A percentile compares a stretch with the other conserved stretches of the same genome.
Evolutionary conservation across 2,329 filamentous ascomycete genomes (phyloP).

Genomic region (Grosmannia serpens): DNA sequence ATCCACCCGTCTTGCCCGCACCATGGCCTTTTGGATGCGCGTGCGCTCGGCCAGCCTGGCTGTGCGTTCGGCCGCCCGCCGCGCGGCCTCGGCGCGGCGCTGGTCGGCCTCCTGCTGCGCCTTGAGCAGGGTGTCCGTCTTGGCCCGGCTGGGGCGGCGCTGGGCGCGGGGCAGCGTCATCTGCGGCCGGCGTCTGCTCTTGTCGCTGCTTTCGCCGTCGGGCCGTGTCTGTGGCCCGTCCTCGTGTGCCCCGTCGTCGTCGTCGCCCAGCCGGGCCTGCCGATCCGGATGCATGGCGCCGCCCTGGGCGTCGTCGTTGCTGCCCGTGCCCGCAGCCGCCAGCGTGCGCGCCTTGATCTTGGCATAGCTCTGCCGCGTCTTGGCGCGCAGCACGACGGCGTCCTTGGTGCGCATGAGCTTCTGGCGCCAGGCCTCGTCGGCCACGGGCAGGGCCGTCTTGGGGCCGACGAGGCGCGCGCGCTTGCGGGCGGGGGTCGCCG

Average conservation of each 20-base stretch:
- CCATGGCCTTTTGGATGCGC: constrained; percentile 42
- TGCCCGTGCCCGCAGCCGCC: background rate
- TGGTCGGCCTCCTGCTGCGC: constrained; percentile 48
- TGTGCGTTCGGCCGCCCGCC: constrained; percentile 52
- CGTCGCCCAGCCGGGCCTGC: constrained; percentile 26
- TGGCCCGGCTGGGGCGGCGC: constrained; percentile 33
- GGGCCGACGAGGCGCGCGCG: constrained; percentile 5
- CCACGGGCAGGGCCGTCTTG: constrained; percentile 9
- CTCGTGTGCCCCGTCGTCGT: constrained; percentile 19
- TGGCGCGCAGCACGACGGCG: constrained; percentile 80
- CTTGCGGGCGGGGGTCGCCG: background rate
- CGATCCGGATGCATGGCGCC: constrained; percentile 26
- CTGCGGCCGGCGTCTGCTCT: constrained; percentile 9
- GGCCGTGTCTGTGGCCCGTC: constrained; percentile 9
- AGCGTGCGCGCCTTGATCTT: constrained; percentile 60
- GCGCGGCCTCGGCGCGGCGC: constrained; percentile 52
- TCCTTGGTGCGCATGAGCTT: constrained; percentile 57
- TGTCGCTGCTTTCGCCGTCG: constrained; percentile 12
- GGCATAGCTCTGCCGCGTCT: constrained; percentile 83
- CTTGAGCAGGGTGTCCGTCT: constrained; percentile 7
- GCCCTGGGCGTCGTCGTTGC: background rate
- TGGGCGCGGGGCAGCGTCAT: constrained; percentile 24
- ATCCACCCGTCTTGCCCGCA: constrained; percentile 52
- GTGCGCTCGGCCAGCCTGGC: constrained; percentile 33
- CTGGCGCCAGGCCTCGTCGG: constrained; percentile 12